Conservation (phyloP, 768 basidiomycete genomes). For the Boletus vinaceobasis region DNA sequence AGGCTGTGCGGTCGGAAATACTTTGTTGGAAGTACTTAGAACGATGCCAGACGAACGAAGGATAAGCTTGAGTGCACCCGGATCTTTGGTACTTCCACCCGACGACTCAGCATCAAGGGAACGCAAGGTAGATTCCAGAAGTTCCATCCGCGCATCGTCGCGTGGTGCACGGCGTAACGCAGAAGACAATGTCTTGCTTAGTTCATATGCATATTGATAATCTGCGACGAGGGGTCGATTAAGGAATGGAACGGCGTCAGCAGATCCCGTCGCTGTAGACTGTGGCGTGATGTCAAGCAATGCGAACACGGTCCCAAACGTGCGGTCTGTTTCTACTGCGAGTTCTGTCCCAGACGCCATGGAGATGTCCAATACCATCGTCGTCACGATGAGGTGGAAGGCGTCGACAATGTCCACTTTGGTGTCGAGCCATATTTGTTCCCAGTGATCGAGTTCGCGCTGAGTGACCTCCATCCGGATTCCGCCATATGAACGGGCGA, state of each 20-base stretch:
- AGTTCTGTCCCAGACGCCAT: constrained; percentile 41
- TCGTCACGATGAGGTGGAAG: constrained; percentile 57
- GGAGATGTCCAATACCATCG: constrained; percentile 48
- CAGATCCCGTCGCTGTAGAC: constrained; percentile 11
- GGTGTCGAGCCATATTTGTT: constrained; percentile 64
- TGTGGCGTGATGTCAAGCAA: constrained; percentile 46
- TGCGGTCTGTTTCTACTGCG: constrained; percentile 46
- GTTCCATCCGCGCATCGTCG: constrained; percentile 56
- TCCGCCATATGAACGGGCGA: constrained; percentile 64
- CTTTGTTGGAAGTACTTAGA: constrained; percentile 13
- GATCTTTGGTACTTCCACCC: constrained; percentile 28
- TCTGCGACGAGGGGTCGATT: constrained; percentile 66
- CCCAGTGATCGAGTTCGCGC: constrained; percentile 58
- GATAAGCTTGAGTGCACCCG: constrained; percentile 61
- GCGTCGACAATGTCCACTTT: constrained; percentile 70
- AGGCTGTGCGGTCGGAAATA: constrained; percentile 34
- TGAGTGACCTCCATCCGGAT: constrained; percentile 27
- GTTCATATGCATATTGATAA: constrained; percentile 65
- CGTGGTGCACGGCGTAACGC: constrained; percentile 44
- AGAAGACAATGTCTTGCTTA: constrained; percentile 47
- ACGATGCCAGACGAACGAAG: constrained; percentile 57
- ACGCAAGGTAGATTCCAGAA: constrained; percentile 51
- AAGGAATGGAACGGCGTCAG: constrained; percentile 51
- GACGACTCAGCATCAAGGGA: constrained; percentile 32
- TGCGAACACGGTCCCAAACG: constrained; percentile 57